Percentiles rank a stretch among this genome's conserved stretches.
Evolutionary conservation across 1,284 basidiomycete genomes (phyloP).

Genomic region (Baeospora myosura): DNA sequence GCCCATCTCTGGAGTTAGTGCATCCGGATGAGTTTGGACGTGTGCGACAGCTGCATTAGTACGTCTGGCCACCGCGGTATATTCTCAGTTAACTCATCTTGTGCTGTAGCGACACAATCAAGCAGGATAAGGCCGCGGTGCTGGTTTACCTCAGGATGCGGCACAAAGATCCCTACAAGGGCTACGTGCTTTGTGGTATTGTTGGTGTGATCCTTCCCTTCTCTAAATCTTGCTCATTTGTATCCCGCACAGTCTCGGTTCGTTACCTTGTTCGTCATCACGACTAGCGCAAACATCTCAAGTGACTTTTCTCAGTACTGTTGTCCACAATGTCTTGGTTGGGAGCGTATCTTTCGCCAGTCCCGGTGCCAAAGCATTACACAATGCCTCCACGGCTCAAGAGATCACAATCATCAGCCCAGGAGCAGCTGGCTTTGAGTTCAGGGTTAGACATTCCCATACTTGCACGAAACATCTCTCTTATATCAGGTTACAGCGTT

Average conservation of each 20-base stretch:
- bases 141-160: conserved; percentile 67
- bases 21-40: conserved; percentile 67
- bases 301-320: conserved; percentile 39
- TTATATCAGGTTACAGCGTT: conserved; percentile 37
- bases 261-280: conserved; percentile 11
- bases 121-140: conserved; percentile 67
- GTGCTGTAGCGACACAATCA: conserved; percentile 53
- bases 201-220: conserved; percentile 34
- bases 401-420: conserved; percentile 68
- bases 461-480: conserved; percentile 6
- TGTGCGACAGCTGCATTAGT: conserved; percentile 63
- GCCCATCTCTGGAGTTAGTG: conserved; percentile 60
- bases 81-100: conserved; percentile 11
- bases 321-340: conserved; percentile 67
- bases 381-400: conserved; percentile 71
- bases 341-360: conserved; percentile 69
- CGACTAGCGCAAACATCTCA: conserved; percentile 15
- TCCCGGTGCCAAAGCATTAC: conserved; percentile 62
- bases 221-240: conserved; percentile 2
- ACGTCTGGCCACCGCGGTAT: conserved; percentile 17
- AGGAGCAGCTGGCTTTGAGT: conserved; percentile 57
- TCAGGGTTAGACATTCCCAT: conserved; percentile 41
- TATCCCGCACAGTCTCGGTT: conserved; percentile 26
- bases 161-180: conserved; percentile 67
- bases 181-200: conserved; percentile 63